phyloP scores from a whole-genome alignment of 805 yeast species.

The Metschnikowia matae region DNA sequence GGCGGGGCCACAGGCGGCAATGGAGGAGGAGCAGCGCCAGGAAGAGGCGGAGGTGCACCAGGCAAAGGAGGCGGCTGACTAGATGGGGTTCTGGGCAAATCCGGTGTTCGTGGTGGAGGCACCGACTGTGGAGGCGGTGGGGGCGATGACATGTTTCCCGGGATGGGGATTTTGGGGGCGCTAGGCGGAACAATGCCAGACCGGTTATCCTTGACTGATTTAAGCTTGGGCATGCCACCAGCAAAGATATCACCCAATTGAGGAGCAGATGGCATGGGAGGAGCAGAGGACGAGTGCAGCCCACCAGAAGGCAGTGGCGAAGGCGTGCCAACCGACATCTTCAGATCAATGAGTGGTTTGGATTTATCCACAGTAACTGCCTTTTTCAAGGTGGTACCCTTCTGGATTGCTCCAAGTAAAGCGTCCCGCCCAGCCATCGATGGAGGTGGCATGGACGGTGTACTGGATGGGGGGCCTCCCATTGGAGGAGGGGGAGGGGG shows the following conservation, averaged over 20 bases:
- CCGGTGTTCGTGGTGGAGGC: conserved; percentile 14
- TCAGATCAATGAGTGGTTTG: conserved; percentile 53
- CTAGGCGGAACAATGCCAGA: conserved; percentile 32
- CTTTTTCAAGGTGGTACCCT: conserved; percentile 42
- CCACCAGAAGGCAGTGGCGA: conserved; percentile 13
- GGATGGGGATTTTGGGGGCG: conserved; percentile 37
- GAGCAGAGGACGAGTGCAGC: conserved; percentile 17
- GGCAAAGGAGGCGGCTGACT: conserved; percentile 14
- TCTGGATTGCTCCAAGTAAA: conserved; percentile 77
- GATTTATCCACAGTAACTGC: conserved; percentile 44
- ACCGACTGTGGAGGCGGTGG: conserved; percentile 4
- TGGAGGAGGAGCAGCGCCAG: conserved; percentile 22
- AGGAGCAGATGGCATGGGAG: conserved; percentile 32
- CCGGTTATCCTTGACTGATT: conserved; percentile 35
- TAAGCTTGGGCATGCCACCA: conserved; percentile 74
- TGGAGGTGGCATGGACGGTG: conserved; percentile 21
- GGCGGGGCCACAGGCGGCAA: conserved; percentile 18
- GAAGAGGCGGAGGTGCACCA: conserved; percentile 16
- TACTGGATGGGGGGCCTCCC: conserved; percentile 18
- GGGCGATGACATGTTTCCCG: conserved; percentile 1
- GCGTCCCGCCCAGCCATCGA: conserved; percentile 36
- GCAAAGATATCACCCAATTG: conserved; percentile 68
- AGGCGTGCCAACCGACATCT: conserved; percentile 11
- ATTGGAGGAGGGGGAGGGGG: conserved; percentile 26
- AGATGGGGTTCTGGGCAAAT: conserved; percentile 10